These are phyloP conservation scores for Kuraishia ogatae DNA, from an alignment of 805 yeast species.

Conservation along the genomic window DNA sequence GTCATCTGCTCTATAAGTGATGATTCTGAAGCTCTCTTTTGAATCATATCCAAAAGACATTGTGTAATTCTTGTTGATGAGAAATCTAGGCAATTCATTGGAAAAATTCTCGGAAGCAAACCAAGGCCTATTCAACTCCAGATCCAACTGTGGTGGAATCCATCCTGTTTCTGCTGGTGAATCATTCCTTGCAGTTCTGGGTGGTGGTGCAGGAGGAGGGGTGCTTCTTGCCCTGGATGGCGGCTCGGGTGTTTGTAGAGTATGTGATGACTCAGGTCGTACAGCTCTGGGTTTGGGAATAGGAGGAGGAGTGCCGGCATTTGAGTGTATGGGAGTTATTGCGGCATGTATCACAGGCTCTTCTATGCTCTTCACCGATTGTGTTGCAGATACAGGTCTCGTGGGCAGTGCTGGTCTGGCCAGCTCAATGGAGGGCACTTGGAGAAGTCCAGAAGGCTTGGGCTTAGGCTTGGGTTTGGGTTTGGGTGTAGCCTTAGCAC, in stretches of 20 bases:
- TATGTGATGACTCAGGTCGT: background rate
- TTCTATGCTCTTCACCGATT: background rate
- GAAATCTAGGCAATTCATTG: conserved; percentile 25
- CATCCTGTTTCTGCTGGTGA: conserved; percentile 6
- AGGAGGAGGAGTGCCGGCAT: conserved; percentile 6
- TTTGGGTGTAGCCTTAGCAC: background rate
- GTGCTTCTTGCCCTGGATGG: conserved; percentile 1
- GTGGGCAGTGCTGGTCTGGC: background rate
- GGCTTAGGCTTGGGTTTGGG: conserved; percentile 1
- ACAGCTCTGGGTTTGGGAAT: conserved; percentile 4
- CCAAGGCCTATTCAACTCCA: conserved; percentile 39
- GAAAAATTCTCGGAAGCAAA: conserved; percentile 23
- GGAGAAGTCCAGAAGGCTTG: conserved; percentile 5
- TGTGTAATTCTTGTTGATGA: conserved; percentile 27
- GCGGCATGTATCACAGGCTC: background rate
- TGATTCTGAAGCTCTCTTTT: conserved; percentile 19
- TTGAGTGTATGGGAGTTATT: background rate
- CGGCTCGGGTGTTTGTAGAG: background rate
- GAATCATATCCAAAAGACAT: conserved; percentile 20
- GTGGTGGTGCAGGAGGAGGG: conserved; percentile 18
- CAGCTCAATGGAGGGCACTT: background rate
- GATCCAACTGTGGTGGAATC: conserved; percentile 28
- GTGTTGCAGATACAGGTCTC: background rate
- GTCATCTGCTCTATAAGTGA: conserved; percentile 33
- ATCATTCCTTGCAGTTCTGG: conserved; percentile 1